Conservation (phyloP, 345 rosid genomes). For the Sapria himalayana region DNA sequence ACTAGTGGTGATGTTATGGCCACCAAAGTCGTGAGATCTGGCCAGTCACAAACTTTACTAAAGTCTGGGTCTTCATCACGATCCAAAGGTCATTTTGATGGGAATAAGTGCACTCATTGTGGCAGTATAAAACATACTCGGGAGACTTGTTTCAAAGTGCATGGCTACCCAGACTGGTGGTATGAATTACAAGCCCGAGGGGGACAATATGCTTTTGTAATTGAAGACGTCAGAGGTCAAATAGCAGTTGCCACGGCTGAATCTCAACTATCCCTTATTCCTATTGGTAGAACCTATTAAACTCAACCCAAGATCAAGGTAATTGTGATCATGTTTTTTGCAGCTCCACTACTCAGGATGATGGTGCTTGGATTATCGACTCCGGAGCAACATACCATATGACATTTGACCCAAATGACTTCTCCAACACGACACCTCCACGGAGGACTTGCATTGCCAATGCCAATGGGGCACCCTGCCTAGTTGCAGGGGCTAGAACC, state of each 20-base stretch:
- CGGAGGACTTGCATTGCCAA: neutral
- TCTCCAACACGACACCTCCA: fast-evolving
- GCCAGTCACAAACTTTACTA: neutral
- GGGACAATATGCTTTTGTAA: neutral
- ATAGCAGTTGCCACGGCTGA: neutral
- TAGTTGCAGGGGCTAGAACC: neutral
- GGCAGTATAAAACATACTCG: neutral
- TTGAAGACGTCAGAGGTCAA: neutral
- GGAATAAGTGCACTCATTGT: neutral
- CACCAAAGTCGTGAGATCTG: neutral
- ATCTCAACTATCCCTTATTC: neutral
- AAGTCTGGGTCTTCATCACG: no score
- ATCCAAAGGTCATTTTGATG: neutral
- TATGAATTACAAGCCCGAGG: neutral
- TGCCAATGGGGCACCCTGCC: neutral
- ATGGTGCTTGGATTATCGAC: neutral
- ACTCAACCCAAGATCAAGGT: neutral
- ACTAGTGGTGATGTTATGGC: neutral
- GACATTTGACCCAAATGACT: neutral
- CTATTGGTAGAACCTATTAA: neutral
- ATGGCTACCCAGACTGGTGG: slow-evolving; percentile 1
- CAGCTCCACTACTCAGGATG: neutral
- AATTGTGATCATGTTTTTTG: neutral
- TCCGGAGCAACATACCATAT: neutral
- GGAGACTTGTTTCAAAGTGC: neutral